Percentiles rank a stretch among this genome's conserved stretches.
Conservation (phyloP, 208 protist genomes). For the Acanthamoeba triangularis region DNA sequence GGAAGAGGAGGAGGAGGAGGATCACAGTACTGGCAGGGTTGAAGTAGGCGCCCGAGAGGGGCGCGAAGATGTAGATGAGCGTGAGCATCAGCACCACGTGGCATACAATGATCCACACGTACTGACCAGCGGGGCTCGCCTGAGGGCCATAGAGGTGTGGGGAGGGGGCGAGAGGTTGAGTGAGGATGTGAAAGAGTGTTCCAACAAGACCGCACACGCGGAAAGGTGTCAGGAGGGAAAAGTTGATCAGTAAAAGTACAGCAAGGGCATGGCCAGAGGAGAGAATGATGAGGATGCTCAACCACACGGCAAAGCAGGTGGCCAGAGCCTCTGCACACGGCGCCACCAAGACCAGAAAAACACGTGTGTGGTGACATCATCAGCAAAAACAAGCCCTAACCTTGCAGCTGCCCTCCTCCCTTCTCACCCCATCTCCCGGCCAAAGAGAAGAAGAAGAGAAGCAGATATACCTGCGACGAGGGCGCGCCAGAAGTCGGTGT, state of each 20-base stretch:
- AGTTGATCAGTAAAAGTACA: not conserved
- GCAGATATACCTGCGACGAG: not conserved
- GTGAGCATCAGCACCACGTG: not conserved
- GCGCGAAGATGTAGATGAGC: not conserved
- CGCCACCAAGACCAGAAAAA: not conserved
- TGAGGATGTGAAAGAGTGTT: not conserved
- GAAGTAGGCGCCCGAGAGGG: not conserved
- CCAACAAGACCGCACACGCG: not conserved
- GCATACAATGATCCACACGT: not conserved
- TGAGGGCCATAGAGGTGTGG: not conserved
- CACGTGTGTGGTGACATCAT: no score
- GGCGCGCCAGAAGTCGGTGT: constrained; percentile 14
- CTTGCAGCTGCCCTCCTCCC: no score
- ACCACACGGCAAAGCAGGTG: not conserved
- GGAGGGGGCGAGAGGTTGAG: not conserved
- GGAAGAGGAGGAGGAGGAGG: no score
- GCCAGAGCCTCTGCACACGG: not conserved
- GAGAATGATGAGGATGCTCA: constrained; percentile 19
- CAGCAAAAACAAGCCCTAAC: no score
- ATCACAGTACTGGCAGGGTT: not conserved
- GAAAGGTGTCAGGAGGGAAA: not conserved
- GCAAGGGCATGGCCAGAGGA: not conserved
- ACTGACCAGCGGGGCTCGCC: not conserved
- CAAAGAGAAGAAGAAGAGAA: not conserved
- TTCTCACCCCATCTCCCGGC: no score